Percentiles rank a stretch among this genome's conserved stretches.
These are phyloP conservation scores for Camelina laxa DNA, from an alignment of 345 rosid species.

Conservation along the genomic window DNA sequence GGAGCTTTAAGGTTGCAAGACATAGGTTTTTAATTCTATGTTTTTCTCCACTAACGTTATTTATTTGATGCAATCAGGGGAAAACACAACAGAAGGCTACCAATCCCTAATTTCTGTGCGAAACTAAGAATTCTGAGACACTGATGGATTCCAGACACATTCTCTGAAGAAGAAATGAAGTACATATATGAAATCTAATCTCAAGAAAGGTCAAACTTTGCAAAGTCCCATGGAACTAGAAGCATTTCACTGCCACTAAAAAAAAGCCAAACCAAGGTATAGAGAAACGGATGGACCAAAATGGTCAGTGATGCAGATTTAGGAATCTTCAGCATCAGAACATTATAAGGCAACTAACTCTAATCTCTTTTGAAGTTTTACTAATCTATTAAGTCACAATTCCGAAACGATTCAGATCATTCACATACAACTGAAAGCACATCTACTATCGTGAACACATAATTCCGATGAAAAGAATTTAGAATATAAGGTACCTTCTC, in stretches of 20 bases:
- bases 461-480: not conserved
- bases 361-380: not conserved
- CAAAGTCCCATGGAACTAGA: not conserved
- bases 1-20: not conserved
- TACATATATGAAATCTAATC: not conserved
- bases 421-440: constrained; percentile 3
- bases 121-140: not conserved
- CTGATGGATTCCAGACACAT: not conserved
- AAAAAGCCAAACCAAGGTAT: not conserved
- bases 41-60: constrained; percentile 5
- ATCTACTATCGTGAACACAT: not conserved
- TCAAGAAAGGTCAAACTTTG: not conserved
- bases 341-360: not conserved
- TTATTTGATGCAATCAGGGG: constrained; percentile 2
- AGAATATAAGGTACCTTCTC: constrained; percentile 63
- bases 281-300: not conserved
- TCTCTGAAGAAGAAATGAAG: not conserved
- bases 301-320: not conserved
- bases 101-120: not conserved
- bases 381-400: not conserved
- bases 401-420: not conserved
- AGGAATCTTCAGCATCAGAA: not conserved
- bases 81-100: not conserved
- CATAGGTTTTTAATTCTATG: not conserved
- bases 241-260: not conserved